Conservation (phyloP, 495 filamentous ascomycete species). For the Xylaria cubensis region DNA sequence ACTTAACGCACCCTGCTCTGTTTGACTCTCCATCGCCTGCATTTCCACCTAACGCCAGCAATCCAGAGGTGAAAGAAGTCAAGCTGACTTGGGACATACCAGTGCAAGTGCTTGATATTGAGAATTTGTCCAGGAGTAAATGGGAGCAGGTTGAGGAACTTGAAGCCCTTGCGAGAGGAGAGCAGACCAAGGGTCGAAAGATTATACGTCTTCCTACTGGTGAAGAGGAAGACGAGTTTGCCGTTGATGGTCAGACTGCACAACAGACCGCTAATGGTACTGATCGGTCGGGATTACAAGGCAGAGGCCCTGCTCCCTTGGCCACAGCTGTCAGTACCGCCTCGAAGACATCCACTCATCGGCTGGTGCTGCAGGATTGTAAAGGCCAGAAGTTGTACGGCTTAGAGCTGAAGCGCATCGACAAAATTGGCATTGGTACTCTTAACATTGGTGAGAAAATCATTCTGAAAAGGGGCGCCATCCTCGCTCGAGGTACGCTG, state of each 20-base stretch:
- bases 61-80: conserved; percentile 58
- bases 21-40: conserved; percentile 54
- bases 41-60: conserved; percentile 64
- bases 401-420: conserved; percentile 72
- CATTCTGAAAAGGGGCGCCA: conserved; percentile 64
- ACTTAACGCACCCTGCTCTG: conserved; percentile 70
- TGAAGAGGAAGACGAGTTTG: conserved; percentile 36
- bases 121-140: conserved; percentile 76
- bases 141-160: conserved; percentile 88
- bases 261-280: conserved; percentile 1
- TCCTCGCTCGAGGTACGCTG: conserved; percentile 77
- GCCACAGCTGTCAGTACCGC: conserved; percentile 14
- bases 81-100: conserved; percentile 64
- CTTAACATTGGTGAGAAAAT: conserved; percentile 83
- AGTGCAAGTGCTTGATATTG: conserved; percentile 84
- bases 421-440: conserved; percentile 66
- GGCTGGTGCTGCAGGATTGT: conserved; percentile 82
- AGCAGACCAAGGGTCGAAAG: conserved; percentile 80
- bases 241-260: conserved; percentile 22
- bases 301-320: conserved; percentile 12
- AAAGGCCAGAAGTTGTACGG: conserved; percentile 71
- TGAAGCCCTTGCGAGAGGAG: conserved; percentile 82
- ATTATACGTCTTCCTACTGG: conserved; percentile 73
- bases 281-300: conserved; percentile 10
- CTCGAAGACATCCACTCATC: conserved; percentile 68